These are phyloP conservation scores for Urostyla sp. DNA, from an alignment of 73 alveolate species.

Conservation along the genomic window DNA sequence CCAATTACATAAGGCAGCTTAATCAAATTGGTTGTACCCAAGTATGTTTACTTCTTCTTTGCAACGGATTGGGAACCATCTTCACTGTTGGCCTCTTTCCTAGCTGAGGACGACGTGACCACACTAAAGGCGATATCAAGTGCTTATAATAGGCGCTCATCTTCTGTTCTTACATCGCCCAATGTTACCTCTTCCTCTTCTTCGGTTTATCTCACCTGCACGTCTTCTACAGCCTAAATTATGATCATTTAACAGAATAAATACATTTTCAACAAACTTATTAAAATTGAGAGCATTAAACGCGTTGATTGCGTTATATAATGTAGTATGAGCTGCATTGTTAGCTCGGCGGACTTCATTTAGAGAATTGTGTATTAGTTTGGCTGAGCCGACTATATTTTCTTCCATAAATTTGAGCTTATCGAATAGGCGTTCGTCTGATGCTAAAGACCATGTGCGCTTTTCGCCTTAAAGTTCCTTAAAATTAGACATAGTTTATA, in stretches of 20 bases:
- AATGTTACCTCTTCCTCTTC: background rate
- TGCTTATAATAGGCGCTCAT: conserved; percentile 22
- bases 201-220: background rate
- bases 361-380: conserved; percentile 41
- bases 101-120: conserved; percentile 15
- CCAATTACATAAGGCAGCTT: conserved; percentile 61
- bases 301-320: conserved; percentile 49
- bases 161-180: conserved; percentile 50
- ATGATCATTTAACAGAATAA: background rate
- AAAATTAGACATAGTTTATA: conserved; percentile 48
- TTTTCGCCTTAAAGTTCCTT: conserved; percentile 41
- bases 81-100: conserved; percentile 26
- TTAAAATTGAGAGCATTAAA: conserved; percentile 51
- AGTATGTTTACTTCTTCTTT: conserved; percentile 21
- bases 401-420: conserved; percentile 47
- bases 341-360: conserved; percentile 40
- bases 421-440: conserved; percentile 41
- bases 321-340: conserved; percentile 51
- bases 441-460: conserved; percentile 27
- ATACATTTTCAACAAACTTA: conserved; percentile 52
- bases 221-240: conserved; percentile 44
- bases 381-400: conserved; percentile 52
- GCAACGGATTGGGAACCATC: conserved; percentile 31
- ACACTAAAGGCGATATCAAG: conserved; percentile 45
- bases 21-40: conserved; percentile 48